These are phyloP conservation scores for Trichoderma lentiforme DNA, from an alignment of 2,329 filamentous ascomycete genomes.

Conservation along the genomic window DNA sequence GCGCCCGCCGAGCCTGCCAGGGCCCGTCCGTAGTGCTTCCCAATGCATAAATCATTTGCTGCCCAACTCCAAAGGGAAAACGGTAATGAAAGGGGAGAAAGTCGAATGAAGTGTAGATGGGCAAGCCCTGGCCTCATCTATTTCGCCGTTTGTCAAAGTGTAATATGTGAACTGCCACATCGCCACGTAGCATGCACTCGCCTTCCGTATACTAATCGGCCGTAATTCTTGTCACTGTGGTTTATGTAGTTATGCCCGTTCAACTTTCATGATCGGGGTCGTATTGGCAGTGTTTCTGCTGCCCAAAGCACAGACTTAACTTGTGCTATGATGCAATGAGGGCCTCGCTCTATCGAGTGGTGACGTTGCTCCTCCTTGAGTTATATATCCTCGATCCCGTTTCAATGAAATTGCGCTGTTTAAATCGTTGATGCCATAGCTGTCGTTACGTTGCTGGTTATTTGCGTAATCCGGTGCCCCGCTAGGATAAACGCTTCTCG, in stretches of 20 bases:
- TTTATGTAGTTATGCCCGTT: not conserved
- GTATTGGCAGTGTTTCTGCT: not conserved
- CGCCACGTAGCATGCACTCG: not conserved
- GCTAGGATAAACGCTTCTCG: slow-evolving; percentile 44
- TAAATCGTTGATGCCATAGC: slow-evolving; percentile 1
- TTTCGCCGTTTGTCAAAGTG: not conserved
- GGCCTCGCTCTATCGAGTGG: not conserved
- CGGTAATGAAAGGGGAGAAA: not conserved
- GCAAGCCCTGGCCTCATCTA: not conserved
- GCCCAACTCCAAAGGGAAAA: not conserved
- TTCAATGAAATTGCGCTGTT: not conserved
- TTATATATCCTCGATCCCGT: slow-evolving; percentile 13
- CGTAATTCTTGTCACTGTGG: not conserved
- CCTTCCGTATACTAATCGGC: not conserved
- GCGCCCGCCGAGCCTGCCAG: not conserved
- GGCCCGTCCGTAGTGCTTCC: slow-evolving; percentile 3
- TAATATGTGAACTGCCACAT: not conserved
- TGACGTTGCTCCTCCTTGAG: not conserved
- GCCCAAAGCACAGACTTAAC: not conserved
- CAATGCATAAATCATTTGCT: slow-evolving; percentile 7
- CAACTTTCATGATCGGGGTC: not conserved
- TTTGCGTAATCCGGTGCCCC: slow-evolving; percentile 28
- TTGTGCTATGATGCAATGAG: not conserved
- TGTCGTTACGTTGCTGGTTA: slow-evolving; percentile 11
- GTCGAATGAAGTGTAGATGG: not conserved